A percentile compares a stretch with the other conserved stretches of the same genome.
phyloP scores from a whole-genome alignment of 176 grass and related monocot species.

The Metroxylon sagu region DNA sequence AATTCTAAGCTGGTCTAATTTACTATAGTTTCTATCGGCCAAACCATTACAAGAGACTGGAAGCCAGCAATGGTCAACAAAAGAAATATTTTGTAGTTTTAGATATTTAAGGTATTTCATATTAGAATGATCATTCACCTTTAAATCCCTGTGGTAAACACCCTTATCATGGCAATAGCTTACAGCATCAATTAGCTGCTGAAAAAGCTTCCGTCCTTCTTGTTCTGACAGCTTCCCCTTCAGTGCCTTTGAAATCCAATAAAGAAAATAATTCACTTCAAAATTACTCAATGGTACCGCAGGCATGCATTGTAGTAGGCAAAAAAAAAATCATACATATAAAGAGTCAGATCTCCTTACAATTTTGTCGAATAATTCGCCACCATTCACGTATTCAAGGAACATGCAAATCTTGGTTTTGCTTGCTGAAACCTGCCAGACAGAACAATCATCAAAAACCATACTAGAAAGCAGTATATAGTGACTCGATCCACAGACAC shows the following conservation, averaged over 20 bases:
- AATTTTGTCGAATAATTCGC: constrained; percentile 74
- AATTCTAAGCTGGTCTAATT: not conserved
- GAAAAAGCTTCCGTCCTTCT: constrained; percentile 67
- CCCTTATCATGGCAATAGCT: constrained; percentile 89
- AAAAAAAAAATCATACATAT: not conserved
- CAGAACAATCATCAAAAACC: no score
- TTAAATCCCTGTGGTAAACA: constrained; percentile 86
- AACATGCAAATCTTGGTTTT: constrained; percentile 95
- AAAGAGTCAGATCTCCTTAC: constrained; percentile 32
- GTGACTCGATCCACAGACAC: no score
- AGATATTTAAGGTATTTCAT: not conserved
- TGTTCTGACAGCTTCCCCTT: constrained; percentile 61
- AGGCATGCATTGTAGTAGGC: no score
- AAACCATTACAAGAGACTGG: not conserved
- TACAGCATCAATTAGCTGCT: constrained; percentile 90
- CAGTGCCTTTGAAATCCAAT: constrained; percentile 24
- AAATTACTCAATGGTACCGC: not conserved
- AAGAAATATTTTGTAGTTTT: not conserved
- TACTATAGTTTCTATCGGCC: not conserved
- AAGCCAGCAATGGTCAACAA: constrained; percentile 3
- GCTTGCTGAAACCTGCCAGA: constrained; percentile 63
- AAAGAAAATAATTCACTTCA: not conserved
- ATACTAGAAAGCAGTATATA: no score
- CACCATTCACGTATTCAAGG: constrained; percentile 77
- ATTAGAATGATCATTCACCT: constrained; percentile 28